Percentiles rank a stretch among this genome's conserved stretches.
These are phyloP conservation scores for Tuber microsphaerosporum DNA, from an alignment of 495 filamentous ascomycete genomes.

Conservation along the genomic window DNA sequence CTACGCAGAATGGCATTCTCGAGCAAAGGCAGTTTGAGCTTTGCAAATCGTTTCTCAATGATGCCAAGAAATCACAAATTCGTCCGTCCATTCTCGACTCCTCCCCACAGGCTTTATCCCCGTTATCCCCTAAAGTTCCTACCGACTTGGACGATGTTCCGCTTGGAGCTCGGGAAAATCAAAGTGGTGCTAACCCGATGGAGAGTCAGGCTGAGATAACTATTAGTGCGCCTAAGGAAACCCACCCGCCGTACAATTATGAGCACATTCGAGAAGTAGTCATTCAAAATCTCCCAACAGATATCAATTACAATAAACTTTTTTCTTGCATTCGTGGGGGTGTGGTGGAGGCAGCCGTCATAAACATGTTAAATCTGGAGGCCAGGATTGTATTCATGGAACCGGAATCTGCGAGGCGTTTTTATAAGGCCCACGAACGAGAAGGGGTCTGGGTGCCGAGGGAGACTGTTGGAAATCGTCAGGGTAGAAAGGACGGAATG, in stretches of 20 bases:
- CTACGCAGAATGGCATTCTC: neutral
- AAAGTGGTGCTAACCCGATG: neutral
- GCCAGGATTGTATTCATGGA: constrained; percentile 25
- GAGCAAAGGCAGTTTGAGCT: constrained; percentile 1
- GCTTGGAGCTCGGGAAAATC: neutral
- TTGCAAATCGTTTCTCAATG: neutral
- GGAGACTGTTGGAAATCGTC: neutral
- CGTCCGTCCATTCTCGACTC: neutral
- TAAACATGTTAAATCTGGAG: constrained; percentile 11
- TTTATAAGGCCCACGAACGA: constrained; percentile 15
- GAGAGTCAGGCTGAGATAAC: neutral
- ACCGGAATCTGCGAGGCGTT: constrained; percentile 24
- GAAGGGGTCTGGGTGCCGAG: constrained; percentile 23
- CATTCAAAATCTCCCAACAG: constrained; percentile 21
- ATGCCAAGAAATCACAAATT: neutral
- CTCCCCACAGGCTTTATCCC: neutral
- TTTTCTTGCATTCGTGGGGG: constrained; percentile 22
- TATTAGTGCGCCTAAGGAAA: neutral
- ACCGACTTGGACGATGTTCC: neutral
- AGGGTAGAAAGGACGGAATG: constrained; percentile 6
- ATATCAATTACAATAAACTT: constrained; percentile 26
- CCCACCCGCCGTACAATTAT: constrained; percentile 15
- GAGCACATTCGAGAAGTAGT: constrained; percentile 29
- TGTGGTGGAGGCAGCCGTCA: constrained; percentile 23
- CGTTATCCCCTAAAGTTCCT: neutral